Base-by-base conservation (phyloP, 805 yeast genomes). In the Saturnispora saitoi region DNA sequence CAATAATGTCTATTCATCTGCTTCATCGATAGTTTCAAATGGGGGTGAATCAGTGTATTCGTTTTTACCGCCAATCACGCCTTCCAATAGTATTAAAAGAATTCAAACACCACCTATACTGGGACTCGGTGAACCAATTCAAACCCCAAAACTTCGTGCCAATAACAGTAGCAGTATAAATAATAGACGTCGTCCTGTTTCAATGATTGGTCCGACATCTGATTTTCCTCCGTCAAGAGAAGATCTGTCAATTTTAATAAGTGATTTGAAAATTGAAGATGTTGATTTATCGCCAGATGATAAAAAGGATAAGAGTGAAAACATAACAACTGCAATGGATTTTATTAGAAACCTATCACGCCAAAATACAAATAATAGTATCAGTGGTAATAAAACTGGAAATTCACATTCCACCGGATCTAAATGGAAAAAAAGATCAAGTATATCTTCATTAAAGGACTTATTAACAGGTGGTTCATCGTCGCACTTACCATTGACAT, bases 261-360 rank as follows among this genome's bases (percentile, higher is more conserved):
- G 36, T 28, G 55, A 52, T 6, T 24, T 63, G 51, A 54, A 62
- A n/a, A 58, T 52, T 20, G 64, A 64, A 51, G 68, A 67, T 32
- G 59, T 63, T 4, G 65, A 65, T 41, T 50, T 67, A 14, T 60
- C 68, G 9, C 66, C 69, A 43, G 42, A 34, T 8, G 24, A 20
- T 22, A 39, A 48, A 32, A 31, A 17, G 19, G 19, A 42, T 30
- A 56, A 57, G 15, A 54, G 54, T 22, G 48, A 43, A 14, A 59
- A 58, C 24, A 64, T 64, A 29, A 62, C 64, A 51, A 67, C 66
- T 47, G 70, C 66, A 32, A 62, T 70, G 22, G 74, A 67, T 30
- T 71, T 69, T 51, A 48, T 71, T 32, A 67, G 63, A 45, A 61
- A 55, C 24, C 51, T 70, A 20, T 64, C 70, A 11, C 63, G 62